Evolutionary conservation across 2,329 filamentous ascomycete genomes (phyloP), one percentile per base, ranked within the genome.

Genomic region (Neofusicoccum kwambonambiense): DNA sequence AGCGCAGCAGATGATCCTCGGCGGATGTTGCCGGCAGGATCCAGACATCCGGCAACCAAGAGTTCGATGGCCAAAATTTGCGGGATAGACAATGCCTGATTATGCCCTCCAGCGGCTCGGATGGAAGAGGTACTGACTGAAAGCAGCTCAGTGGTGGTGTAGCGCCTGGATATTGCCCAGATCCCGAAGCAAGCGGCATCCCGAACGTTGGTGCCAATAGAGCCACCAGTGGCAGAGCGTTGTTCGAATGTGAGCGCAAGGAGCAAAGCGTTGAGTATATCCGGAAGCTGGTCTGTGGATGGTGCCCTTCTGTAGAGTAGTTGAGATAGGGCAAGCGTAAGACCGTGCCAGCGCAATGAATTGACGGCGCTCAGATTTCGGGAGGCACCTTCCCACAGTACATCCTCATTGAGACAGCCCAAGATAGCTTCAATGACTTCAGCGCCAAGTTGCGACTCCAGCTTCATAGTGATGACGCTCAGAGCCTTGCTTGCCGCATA

Each of bases 131-230:
- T 77, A 19, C 86, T 80, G 1, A 96, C 84, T 0, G 82, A 81
- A 11, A 90, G 81, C 6, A 98, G 83, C 75, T 98, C 94, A 0
- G 81, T 73, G 0, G 93, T 97, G 1, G 87, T 88, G 71, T 98
- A 99, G 63, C 94, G 89, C 64, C 95, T 86, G 22, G 94, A 92
- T 7, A 98, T 77, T 1, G 93, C 90, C 95, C 95, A 99, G 27
- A 98, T 89, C 6, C 95, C 95, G 75, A 98, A 99, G 75, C 93
- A 97, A 3, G 95, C 92, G 12, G 95, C 94, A 79, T 99, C 95
- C 52, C 95, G 87, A 15, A 99, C 93, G 70, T 96, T 97, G 1
- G 91, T 90, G 1, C 95, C 95, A 11, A 94, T 83, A 3, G 92
- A 93, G 12, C 86, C 88, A n/a, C 95, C 94, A 3, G 92, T 92